Evolutionary conservation across 768 basidiomycete species (phyloP).

Genomic region (Coprinopsis cinerea): DNA sequence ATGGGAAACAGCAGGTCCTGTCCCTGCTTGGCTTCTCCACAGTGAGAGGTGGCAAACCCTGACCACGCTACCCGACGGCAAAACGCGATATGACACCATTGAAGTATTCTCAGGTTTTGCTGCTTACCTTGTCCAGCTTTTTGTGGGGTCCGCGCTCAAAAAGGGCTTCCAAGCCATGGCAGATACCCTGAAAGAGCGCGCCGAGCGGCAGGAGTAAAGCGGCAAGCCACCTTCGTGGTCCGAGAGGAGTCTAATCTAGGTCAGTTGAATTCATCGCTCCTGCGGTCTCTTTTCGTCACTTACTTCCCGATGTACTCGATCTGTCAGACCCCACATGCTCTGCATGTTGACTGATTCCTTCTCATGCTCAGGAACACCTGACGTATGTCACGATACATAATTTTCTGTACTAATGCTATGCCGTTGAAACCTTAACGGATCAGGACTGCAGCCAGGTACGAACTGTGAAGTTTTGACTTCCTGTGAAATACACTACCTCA

Average conservation of each 20-base stretch:
- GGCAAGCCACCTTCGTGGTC: no score
- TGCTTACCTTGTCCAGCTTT: slow-evolving; percentile 47
- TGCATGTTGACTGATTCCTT: neutral
- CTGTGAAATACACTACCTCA: neutral
- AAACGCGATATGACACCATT: slow-evolving; percentile 58
- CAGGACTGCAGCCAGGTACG: neutral
- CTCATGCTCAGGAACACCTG: neutral
- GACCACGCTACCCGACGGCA: slow-evolving; percentile 33
- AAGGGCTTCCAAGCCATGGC: slow-evolving; percentile 49
- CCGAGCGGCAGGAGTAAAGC: slow-evolving; percentile 29
- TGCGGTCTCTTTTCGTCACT: neutral
- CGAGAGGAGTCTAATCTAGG: neutral
- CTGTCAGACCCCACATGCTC: neutral
- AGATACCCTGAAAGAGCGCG: slow-evolving; percentile 46
- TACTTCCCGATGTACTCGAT: no score
- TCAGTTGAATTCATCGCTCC: neutral
- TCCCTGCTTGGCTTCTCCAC: slow-evolving; percentile 41
- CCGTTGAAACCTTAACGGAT: neutral
- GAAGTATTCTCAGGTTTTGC: slow-evolving; percentile 44
- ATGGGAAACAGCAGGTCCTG: slow-evolving; percentile 38
- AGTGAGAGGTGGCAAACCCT: slow-evolving; percentile 63
- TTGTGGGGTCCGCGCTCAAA: slow-evolving; percentile 36
- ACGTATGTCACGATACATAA: neutral
- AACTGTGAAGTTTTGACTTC: neutral
- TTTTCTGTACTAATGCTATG: no score